Base-by-base conservation (phyloP, 768 basidiomycete species). In the Arthromyces matolae region DNA sequence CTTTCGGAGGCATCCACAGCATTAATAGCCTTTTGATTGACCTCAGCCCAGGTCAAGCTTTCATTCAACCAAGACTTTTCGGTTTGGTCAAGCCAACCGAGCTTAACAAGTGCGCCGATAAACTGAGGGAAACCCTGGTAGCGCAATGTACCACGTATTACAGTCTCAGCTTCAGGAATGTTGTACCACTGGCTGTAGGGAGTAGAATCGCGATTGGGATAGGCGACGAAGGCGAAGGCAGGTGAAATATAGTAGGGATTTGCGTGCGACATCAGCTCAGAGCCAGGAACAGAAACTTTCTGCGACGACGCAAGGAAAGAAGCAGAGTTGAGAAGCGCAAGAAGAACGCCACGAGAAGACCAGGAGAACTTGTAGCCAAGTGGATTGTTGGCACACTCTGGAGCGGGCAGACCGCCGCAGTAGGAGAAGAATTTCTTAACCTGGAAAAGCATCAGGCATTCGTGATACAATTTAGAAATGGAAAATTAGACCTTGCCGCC, bases 341-440 rank as follows among this genome's bases (percentile, higher is more conserved):
- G 86, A 46, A 99, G 85, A 35, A 94, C 93, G 42, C 94, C 95
- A 18, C 93, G 87, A 7, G 93, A 89, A 6, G 93, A 95, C 96
- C 96, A 98, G 29, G 93, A 96, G 73, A 99, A 97, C 67, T 97
- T 97, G 83, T 97, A 99, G 9, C 95, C 95, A 47, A 98, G 85
- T 2, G 96, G 93, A 73, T 98, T 99, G 61, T 84, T 83, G 4
- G 92, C 81, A 61, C 86, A 86, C 59, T 91, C 86, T 6, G 93
- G 90, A 0, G 93, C 91, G 39, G 94, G 93, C 39, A 97, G 86
- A 49, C 95, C 95, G 62, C 94, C 93, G 55, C 95, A 98, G 79
- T 92, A 96, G 0, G 90, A 93, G 46, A 87, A 70, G 80, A 98
- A 98, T 56, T 88, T 73, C 62, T 89, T 93, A 69, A 95, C 75